Evolutionary conservation across 2,329 filamentous ascomycete species (phyloP).

Genomic region (Talaromyces amestolkiae): DNA sequence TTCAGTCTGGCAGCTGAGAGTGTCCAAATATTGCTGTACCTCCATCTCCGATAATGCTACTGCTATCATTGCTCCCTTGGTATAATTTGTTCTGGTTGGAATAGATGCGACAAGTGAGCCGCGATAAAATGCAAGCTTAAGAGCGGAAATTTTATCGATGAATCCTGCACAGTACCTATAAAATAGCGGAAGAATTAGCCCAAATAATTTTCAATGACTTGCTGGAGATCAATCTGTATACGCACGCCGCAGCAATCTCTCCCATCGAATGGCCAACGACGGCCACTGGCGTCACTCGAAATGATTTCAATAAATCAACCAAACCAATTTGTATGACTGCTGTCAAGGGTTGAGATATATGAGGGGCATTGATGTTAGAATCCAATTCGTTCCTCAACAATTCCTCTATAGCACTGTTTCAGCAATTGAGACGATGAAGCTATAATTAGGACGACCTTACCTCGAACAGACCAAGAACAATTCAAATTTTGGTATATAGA

Average conservation of each 20-base stretch:
- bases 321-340: slow-evolving; percentile 26
- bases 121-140: background rate
- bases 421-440: background rate
- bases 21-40: background rate
- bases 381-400: background rate
- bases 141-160: background rate
- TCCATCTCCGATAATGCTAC: slow-evolving; percentile 19
- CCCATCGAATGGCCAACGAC: slow-evolving; percentile 27
- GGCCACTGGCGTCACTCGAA: slow-evolving; percentile 20
- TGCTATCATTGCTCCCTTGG: background rate
- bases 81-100: background rate
- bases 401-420: background rate
- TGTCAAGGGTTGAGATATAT: background rate
- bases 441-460: background rate
- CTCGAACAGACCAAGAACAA: background rate
- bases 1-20: background rate
- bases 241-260: slow-evolving; percentile 31
- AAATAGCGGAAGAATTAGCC: slow-evolving; percentile 15
- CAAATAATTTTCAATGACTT: background rate
- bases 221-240: slow-evolving; percentile 5
- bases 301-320: slow-evolving; percentile 22
- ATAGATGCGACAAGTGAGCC: background rate
- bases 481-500: background rate
- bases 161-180: slow-evolving; percentile 16
- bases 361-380: background rate